Base-by-base conservation (phyloP, 208 protist genomes). In the Endotrypanum monterogeii region DNA sequence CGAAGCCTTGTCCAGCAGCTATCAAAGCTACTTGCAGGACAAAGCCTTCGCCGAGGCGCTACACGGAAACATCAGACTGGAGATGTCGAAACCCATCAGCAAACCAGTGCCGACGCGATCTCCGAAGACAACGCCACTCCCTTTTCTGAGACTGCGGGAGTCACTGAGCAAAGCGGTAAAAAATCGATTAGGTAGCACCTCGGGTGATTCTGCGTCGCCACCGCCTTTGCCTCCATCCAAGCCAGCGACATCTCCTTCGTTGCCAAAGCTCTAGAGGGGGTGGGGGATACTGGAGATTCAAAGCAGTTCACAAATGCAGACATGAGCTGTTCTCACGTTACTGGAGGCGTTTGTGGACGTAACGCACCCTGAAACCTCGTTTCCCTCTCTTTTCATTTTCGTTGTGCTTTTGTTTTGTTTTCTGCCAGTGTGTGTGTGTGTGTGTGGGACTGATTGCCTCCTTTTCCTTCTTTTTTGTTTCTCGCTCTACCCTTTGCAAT, bases 21-120 rank as follows among this genome's bases (percentile, higher is more conserved):
- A 91, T 65, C 61, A 80, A 54, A 86, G 80, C 74, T 96, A 96
- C 77, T 39, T 94, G 7, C 85, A 83, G 30, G 90, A 96, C 83
- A 86, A 87, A 32, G 71, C 71, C 20, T 94, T 90, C 67, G 73
- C 80, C 32, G 81, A 82, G 44, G 63, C 67, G 20, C 65, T 83
- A 30, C 75, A 79, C 28, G 54, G 71, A 67, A 67, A 54, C 41
- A 52, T 35, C 20, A 65, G 56, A 20, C 39, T 55, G 41, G 70
- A 66, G 3, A 39, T 2, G 12, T 1, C 30, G 46, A 51, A 6
- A 7, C 9, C 57, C 20, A 44, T 25, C 41, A 41, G 25, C 54
- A 12, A 30, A 25, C 48, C 67, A 37, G 51, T 54, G 30, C 6
- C 37, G 12, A 14, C 67, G n/a, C 67, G 28, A 55, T 55, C 32